phyloP scores from a whole-genome alignment of 352 stramenopile genomes.

The Globisporangium paroecandrum region DNA sequence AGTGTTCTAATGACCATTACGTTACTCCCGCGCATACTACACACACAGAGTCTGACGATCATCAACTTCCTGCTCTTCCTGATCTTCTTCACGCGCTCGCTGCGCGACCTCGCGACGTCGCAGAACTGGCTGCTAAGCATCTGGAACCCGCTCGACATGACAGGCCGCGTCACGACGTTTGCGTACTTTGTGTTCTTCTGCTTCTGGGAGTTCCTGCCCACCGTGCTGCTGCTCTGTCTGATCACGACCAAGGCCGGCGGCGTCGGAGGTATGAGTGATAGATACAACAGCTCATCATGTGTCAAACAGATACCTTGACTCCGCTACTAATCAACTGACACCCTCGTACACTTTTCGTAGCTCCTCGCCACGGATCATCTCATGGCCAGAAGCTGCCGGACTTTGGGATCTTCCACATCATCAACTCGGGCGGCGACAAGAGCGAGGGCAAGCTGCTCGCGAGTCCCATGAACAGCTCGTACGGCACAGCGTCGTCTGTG shows the following conservation, averaged over 20 bases:
- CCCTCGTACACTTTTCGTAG: constrained; percentile 7
- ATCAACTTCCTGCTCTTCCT: constrained; percentile 78
- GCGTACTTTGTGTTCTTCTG: constrained; percentile 84
- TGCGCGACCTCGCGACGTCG: constrained; percentile 74
- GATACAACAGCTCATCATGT: too few relatives aligned
- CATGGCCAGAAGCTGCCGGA: constrained; percentile 66
- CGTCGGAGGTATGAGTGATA: constrained; percentile 46
- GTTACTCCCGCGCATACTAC: not conserved
- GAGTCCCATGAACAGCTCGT: constrained; percentile 58
- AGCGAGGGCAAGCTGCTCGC: constrained; percentile 44
- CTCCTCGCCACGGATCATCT: constrained; percentile 55
- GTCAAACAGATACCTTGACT: too few relatives aligned
- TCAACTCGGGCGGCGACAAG: constrained; percentile 49
- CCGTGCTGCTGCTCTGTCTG: constrained; percentile 71
- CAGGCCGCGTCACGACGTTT: constrained; percentile 73
- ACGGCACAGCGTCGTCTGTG: constrained; percentile 43
- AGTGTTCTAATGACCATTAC: constrained; percentile 7
- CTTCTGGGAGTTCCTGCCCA: constrained; percentile 86
- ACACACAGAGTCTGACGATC: constrained; percentile 59
- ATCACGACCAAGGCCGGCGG: constrained; percentile 81
- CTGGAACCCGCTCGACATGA: constrained; percentile 86
- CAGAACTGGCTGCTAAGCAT: constrained; percentile 85
- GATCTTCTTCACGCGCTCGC: constrained; percentile 80
- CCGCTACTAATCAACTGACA: not conserved
- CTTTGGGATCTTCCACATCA: constrained; percentile 87